Evolutionary conservation across 1,284 basidiomycete genomes (phyloP).

Genomic region (Pyrrhoderma lamaoense): DNA sequence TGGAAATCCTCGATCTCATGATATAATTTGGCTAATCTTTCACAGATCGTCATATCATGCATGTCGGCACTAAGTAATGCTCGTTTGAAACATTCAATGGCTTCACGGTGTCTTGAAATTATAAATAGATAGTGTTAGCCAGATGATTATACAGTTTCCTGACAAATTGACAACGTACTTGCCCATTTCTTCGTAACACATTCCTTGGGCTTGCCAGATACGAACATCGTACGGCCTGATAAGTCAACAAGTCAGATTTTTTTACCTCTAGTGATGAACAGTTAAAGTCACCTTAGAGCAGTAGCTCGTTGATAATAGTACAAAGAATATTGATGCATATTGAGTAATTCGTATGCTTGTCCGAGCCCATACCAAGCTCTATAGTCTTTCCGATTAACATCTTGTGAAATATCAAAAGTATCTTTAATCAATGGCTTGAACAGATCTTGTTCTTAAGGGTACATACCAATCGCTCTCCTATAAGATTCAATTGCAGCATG

Average conservation of each 20-base stretch:
- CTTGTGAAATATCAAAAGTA: constrained; percentile 32
- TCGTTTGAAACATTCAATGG: constrained; percentile 83
- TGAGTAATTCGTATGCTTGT: constrained; percentile 94
- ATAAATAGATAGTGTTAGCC: neutral
- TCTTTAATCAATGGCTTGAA: neutral
- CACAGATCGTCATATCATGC: constrained; percentile 66
- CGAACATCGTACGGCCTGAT: constrained; percentile 90
- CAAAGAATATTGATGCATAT: constrained; percentile 93
- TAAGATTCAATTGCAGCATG: constrained; percentile 99
- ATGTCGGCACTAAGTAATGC: constrained; percentile 81
- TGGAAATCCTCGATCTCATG: constrained; percentile 55
- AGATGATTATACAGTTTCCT: neutral
- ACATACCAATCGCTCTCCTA: constrained; percentile 85
- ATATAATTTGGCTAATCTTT: constrained; percentile 76
- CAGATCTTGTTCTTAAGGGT: neutral
- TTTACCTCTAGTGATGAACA: neutral
- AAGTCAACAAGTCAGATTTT: constrained; percentile 16
- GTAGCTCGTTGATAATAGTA: constrained; percentile 97
- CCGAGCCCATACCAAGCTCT: constrained; percentile 98
- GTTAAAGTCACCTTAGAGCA: constrained; percentile 62
- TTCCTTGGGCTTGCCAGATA: constrained; percentile 92
- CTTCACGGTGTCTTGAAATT: constrained; percentile 62
- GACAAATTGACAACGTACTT: constrained; percentile 39
- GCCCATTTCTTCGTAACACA: constrained; percentile 88
- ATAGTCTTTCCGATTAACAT: constrained; percentile 95